These are phyloP conservation scores for Yamadazyma diospyri DNA, from an alignment of 1,139 yeast genomes.

Conservation along the genomic window DNA sequence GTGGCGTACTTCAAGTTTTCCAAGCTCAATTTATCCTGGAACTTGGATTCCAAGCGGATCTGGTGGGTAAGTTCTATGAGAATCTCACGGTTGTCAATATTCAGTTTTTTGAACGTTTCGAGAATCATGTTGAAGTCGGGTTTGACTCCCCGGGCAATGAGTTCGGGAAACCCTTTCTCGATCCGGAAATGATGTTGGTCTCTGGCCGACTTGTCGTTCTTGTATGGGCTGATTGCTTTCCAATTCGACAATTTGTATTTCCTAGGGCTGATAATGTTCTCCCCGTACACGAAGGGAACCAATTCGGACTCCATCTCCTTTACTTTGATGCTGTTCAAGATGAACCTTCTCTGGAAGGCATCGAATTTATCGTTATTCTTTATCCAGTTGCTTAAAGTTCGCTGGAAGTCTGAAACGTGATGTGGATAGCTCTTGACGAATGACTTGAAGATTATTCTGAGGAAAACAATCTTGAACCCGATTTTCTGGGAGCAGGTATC, in stretches of 20 bases:
- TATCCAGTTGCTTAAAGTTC: constrained; percentile 24
- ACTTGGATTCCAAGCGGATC: constrained; percentile 13
- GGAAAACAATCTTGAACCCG: constrained; percentile 20
- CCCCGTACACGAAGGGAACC: constrained; percentile 26
- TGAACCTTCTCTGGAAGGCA: constrained; percentile 2
- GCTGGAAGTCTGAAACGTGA: constrained; percentile 24
- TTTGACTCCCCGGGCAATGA: constrained; percentile 31
- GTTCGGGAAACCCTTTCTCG: constrained; percentile 31
- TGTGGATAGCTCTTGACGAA: constrained; percentile 36
- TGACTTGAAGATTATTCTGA: constrained; percentile 24
- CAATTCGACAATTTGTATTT: constrained; percentile 12
- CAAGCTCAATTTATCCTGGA: constrained; percentile 16
- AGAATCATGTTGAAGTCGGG: constrained; percentile 33
- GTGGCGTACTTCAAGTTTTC: constrained; percentile 15
- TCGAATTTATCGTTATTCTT: constrained; percentile 5
- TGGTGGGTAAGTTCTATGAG: constrained; percentile 20
- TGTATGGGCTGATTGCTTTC: constrained; percentile 1
- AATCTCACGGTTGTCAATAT: constrained; percentile 16
- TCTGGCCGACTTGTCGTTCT: background rate
- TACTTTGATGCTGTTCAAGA: constrained; percentile 17
- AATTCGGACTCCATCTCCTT: constrained; percentile 26
- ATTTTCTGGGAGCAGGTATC: constrained; percentile 17
- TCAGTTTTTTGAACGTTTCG: constrained; percentile 30
- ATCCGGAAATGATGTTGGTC: constrained; percentile 32
- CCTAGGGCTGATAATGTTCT: constrained; percentile 13